Percentiles rank a stretch among this genome's conserved stretches.
phyloP scores from a whole-genome alignment of 768 basidiomycete species.

The Mycena pura region DNA sequence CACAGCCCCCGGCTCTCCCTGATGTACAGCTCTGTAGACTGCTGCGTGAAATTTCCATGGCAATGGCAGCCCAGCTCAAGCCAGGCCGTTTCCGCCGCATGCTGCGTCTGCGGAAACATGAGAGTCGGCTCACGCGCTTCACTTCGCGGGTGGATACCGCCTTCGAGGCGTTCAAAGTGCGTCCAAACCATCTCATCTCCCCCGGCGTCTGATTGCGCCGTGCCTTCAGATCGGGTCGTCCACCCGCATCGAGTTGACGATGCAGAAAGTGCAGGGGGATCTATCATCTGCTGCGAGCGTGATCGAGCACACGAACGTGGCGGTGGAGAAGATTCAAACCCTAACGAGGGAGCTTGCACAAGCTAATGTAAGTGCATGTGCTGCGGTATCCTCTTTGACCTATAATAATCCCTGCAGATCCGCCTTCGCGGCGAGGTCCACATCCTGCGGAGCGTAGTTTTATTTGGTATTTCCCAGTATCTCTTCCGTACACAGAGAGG shows the following conservation, averaged over 20 bases:
- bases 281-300: neutral
- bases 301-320: too few species aligned
- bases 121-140: conserved; percentile 1
- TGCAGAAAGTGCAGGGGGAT: neutral
- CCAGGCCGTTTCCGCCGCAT: neutral
- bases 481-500: neutral
- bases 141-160: neutral
- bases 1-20: neutral
- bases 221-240: conserved; percentile 4
- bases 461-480: conserved; percentile 8
- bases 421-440: neutral
- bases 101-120: neutral
- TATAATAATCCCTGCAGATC: neutral
- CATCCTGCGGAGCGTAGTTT: neutral
- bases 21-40: neutral
- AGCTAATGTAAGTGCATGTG: neutral
- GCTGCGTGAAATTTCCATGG: neutral
- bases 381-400: neutral
- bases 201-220: neutral
- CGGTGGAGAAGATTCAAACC: too few species aligned
- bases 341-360: too few species aligned
- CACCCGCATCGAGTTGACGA: neutral
- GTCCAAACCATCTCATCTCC: neutral
- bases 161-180: conserved; percentile 4
- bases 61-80: neutral